Percentiles rank a stretch among this genome's conserved stretches.
Evolutionary conservation across 768 basidiomycete genomes (phyloP).

Genomic region (Mycena vitilis): DNA sequence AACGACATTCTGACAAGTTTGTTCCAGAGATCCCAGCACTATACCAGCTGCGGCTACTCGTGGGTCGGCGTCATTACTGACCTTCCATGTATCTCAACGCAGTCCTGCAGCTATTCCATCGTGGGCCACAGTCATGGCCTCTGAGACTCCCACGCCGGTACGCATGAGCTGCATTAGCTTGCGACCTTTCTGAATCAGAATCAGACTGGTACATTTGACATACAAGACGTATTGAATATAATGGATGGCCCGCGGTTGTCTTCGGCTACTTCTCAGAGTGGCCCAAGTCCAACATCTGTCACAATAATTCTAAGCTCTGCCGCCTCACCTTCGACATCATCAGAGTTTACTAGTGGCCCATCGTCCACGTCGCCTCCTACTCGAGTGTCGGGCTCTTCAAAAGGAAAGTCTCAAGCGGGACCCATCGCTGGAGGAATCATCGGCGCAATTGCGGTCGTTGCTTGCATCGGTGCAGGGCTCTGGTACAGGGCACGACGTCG

Average conservation of each 20-base stretch:
- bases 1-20: not conserved
- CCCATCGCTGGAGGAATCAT: conserved; percentile 63
- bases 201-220: conserved; percentile 19
- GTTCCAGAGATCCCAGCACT: not conserved
- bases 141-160: conserved; percentile 16
- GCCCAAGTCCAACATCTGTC: not conserved
- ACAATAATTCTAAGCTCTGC: not conserved
- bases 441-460: conserved; percentile 52
- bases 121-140: conserved; percentile 24
- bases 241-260: not conserved
- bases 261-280: not conserved
- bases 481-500: conserved; percentile 23
- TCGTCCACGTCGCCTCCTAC: not conserved
- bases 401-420: conserved; percentile 44
- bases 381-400: conserved; percentile 12
- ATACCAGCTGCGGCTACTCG: not conserved
- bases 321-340: not conserved
- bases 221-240: conserved; percentile 1
- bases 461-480: conserved; percentile 37
- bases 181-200: not conserved
- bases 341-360: conserved; percentile 48
- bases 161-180: not conserved
- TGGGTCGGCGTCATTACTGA: not conserved
- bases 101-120: conserved; percentile 7
- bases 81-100: not conserved